Percentiles rank a stretch among this genome's conserved stretches.
These are phyloP conservation scores for Nigrospora osmanthi DNA, from an alignment of 2,329 filamentous ascomycete species.

Conservation along the genomic window DNA sequence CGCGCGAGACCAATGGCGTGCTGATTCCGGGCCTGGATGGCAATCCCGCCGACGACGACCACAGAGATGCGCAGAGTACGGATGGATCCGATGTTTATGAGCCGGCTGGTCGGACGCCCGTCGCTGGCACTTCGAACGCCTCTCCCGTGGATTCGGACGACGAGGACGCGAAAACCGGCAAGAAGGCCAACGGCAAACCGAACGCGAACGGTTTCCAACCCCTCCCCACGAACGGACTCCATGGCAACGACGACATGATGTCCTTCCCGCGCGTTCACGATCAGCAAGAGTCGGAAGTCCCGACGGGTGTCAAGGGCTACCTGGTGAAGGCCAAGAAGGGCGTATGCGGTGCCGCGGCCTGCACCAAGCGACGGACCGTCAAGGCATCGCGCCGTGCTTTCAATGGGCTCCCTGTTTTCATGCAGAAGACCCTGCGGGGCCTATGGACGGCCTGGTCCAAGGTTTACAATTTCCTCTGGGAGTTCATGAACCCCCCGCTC, in stretches of 20 bases:
- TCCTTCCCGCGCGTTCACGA: slow-evolving; percentile 52
- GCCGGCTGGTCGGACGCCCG: slow-evolving; percentile 48
- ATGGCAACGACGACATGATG: slow-evolving; percentile 43
- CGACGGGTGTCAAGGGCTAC: slow-evolving; percentile 32
- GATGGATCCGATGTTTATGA: slow-evolving; percentile 42
- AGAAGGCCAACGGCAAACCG: slow-evolving; percentile 14
- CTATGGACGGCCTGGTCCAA: slow-evolving; percentile 27
- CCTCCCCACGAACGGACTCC: slow-evolving; percentile 17
- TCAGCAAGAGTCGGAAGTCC: slow-evolving; percentile 30
- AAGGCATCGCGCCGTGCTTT: slow-evolving; percentile 16
- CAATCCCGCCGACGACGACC: slow-evolving; percentile 25
- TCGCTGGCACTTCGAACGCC: slow-evolving; percentile 39
- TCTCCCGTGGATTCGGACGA: slow-evolving; percentile 43
- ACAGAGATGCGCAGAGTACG: slow-evolving; percentile 20
- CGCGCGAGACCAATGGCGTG: slow-evolving; percentile 23
- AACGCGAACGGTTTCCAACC: slow-evolving; percentile 5
- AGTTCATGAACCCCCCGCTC: slow-evolving; percentile 96
- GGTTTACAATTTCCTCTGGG: slow-evolving; percentile 64
- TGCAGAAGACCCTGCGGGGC: slow-evolving; percentile 26
- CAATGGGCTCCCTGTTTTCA: slow-evolving; percentile 30
- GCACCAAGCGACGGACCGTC: slow-evolving; percentile 11
- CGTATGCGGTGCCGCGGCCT: slow-evolving; percentile 18
- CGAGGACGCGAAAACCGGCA: slow-evolving; percentile 28
- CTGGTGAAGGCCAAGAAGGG: slow-evolving; percentile 26
- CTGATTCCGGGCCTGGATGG: slow-evolving; percentile 38